Base-by-base conservation (phyloP, 139 green algal species). In the Coelastrella sp. region DNA sequence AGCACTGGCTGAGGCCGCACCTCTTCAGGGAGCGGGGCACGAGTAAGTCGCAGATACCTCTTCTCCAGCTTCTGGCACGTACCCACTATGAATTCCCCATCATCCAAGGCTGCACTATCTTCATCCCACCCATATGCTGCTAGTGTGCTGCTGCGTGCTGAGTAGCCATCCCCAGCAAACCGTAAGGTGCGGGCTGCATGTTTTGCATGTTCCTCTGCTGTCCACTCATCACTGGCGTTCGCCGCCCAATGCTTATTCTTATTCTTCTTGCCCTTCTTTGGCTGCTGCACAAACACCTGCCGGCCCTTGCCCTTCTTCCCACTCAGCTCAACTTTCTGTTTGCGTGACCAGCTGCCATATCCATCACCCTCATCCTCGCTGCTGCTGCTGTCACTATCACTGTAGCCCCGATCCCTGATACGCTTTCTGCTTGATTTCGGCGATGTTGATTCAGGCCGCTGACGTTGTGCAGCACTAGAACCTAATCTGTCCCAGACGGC, bases 11-110 rank as follows among this genome's bases (percentile, higher is more conserved):
- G 90, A 4, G 95, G 93, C 51, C 95, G 88, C 50, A 98, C 95
- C 60, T 89, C 89, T 13, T 86, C 79, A 0, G 95, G 91, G 45
- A 93, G 83, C 15, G 95, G 95, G 23, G 92, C 82, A 0, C 84
- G 87, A 15, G 95, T 97, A n/a, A 98, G 91, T 17, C 95, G 90
- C 77, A 98, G 92, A 87, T 98, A 98, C 76, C 91, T 91, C 91
- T 98, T 98, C 87, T 98, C 95, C 67, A 98, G 87, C 6, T 78
- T 79, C 78, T 92, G 75, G 64, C 88, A 92, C 0, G 87, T 96
- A 83, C 95, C 95, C 40, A 80, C 66, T 30, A 86, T 78, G 53
- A 82, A 82, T 35, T 71, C 75, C 7, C 53, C 75, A 17, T 62
- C 74, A 81, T 38, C 19, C 11, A 23, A 32, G 27, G 48, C 73